Evolutionary conservation across 2,329 filamentous ascomycete genomes (phyloP), one percentile per base, ranked within the genome.

Genomic region (Dothideomycetes sp.): DNA sequence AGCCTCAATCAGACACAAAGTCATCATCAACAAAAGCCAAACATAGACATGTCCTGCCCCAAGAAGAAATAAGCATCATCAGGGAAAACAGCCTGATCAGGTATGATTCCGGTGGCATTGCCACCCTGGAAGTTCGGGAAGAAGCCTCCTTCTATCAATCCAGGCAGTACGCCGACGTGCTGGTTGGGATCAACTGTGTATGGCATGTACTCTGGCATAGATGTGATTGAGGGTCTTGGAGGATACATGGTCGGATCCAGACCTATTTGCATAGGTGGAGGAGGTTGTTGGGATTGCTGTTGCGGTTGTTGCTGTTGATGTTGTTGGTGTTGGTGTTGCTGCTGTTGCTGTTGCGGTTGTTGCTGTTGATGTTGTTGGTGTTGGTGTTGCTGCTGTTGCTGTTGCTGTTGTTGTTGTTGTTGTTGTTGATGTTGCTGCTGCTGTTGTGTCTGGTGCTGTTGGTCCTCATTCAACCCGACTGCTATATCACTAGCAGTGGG

Each of bases 11-110:
- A 15, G 7, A 30, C 6, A 30, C 16, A 5, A n/a, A 5, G 16
- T 30, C 7, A 30, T 8, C 8, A 16, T 36, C 32, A 36, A 13
- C 41, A 44, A n/a, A 45, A 39, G 1, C 43, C 36, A 31, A 45
- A 45, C 31, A 45, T 41, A 8, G 35, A 34, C 32, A 39, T 23
- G 9, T 45, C 43, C 12, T 45, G 34, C n/a, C 32, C 43, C 31
- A 45, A 30, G n/a, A 40, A 45, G 17, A 41, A 34, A 9, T 34
- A 39, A 18, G 42, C 8, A n/a, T 44, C 42, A 3, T 44, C 30
- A 3, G 31, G 42, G 23, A 40, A 41, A 2, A 29, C 24, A 4
- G 30, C 15, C 4, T 17, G 16, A 17, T 24, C 20, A 9, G 25
- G 4, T 17, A 30, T 18, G 19, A 31, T 15, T 15, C 18, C 30